Base-by-base conservation (phyloP, 345 rosid genomes). In the Ailanthus altissimus region DNA sequence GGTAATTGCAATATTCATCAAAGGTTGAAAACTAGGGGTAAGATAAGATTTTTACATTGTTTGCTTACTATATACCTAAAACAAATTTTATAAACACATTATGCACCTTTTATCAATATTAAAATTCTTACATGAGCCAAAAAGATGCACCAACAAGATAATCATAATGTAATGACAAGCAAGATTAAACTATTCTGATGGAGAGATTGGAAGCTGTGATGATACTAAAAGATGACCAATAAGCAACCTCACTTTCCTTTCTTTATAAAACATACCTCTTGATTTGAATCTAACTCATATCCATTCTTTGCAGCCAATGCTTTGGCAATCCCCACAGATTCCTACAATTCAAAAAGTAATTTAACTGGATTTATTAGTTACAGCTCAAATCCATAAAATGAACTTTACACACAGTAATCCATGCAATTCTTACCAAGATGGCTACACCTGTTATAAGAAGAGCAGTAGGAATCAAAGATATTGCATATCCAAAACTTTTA, bases 291-390 rank as follows among this genome's bases (percentile, higher is more conserved):
- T 86, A 97, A 79, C 85, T 97, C 98, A 66, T 97, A 97, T 70
- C 98, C 95, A 72, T 94, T 94, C 85, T 91, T 97, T 32, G 98
- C 97, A 65, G 99, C 99, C 83, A 97, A 88, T 68, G 98, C 98
- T 91, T 97, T 97, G 78, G 99, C 98, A 79, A 97, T 97, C 58
- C 99, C 98, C 38, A 97, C 99, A 81, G 98, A 97, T 88, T 97
- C 98, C 98, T 97, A 84, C 56, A 87, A 58, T 81, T 77, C 47
- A 80, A 57, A 58, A 3, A 25, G 58, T 56, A 36, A 32, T 8
- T 57, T 68, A 1, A 54, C 47, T 36, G 47, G 77, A 80, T 9
- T 32, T 21, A 9, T 56, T 38, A 80, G 60, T 51, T 63, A 63
- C 43, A 54, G 73, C 61, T 78, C 70, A 61, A 77, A 62, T 25